Evolutionary conservation across 2,329 filamentous ascomycete genomes (phyloP).

Genomic region (Sclerotinia sclerotiorum): DNA sequence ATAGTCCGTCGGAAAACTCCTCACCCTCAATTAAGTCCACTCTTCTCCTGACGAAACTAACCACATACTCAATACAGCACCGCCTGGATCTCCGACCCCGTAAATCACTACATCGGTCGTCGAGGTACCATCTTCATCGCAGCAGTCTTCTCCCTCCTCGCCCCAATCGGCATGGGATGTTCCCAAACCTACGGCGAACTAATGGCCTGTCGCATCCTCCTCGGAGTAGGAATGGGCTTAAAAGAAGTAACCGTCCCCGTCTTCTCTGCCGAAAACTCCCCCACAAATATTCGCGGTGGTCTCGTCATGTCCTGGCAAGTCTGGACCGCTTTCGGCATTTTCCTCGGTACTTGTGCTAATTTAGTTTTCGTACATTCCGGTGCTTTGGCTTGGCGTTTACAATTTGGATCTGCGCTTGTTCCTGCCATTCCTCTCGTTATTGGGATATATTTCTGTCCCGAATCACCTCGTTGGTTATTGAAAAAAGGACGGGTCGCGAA

Average conservation of each 20-base stretch:
- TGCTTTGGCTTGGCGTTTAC: conserved; percentile 61
- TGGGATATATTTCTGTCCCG: conserved; percentile 60
- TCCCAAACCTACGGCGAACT: conserved; percentile 60
- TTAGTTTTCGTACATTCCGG: conserved; percentile 61
- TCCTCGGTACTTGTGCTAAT: conserved; percentile 65
- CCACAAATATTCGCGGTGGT: conserved; percentile 53
- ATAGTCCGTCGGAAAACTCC: too few species aligned
- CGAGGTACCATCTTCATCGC: conserved; percentile 64
- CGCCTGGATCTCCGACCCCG: conserved; percentile 61
- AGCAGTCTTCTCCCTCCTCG: conserved; percentile 60
- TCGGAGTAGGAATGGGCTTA: conserved; percentile 63
- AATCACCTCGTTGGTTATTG: conserved; percentile 66
- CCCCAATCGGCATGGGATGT: conserved; percentile 60
- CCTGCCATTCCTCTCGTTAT: conserved; percentile 61
- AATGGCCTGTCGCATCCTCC: conserved; percentile 54
- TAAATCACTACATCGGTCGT: conserved; percentile 59
- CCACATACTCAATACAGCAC: conserved; percentile 35
- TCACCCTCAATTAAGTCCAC: too few species aligned
- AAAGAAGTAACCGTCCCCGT: conserved; percentile 52
- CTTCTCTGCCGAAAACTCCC: conserved; percentile 56
- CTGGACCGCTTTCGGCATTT: conserved; percentile 63
- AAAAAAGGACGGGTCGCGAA: conserved; percentile 57
- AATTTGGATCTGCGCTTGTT: conserved; percentile 64
- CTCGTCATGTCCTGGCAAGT: conserved; percentile 55
- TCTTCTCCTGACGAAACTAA: background rate